These are phyloP conservation scores for Ramaria rubella DNA, from an alignment of 768 basidiomycete genomes.

Conservation along the genomic window DNA sequence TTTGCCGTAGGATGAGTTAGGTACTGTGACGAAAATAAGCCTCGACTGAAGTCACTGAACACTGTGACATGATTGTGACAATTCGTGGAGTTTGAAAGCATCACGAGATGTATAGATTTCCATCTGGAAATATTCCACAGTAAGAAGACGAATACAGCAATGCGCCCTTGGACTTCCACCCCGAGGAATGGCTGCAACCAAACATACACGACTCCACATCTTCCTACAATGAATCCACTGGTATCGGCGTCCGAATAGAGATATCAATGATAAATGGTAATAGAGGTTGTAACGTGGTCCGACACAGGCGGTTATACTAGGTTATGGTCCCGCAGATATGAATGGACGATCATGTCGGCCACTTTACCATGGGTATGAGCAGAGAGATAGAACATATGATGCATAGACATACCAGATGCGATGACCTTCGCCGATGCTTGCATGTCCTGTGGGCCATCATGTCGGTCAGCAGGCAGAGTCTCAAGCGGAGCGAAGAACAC, in stretches of 20 bases:
- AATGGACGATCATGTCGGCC: conserved; percentile 9
- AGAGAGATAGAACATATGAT: background rate
- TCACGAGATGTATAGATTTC: too few relatives aligned
- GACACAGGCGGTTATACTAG: background rate
- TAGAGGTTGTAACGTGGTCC: background rate
- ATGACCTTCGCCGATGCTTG: conserved; percentile 11
- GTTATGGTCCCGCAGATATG: conserved; percentile 6
- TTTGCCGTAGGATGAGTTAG: background rate
- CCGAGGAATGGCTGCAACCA: too few relatives aligned
- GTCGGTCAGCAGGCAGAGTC: background rate
- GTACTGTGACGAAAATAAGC: background rate
- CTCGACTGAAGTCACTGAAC: too few relatives aligned
- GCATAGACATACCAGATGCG: conserved; percentile 1
- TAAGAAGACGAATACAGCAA: too few relatives aligned
- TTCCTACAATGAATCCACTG: background rate
- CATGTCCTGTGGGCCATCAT: conserved; percentile 3
- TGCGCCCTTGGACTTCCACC: too few relatives aligned
- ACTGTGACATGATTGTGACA: background rate
- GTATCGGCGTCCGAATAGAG: background rate
- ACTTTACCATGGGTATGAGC: background rate
- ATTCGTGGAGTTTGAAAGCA: background rate
- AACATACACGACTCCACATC: too few relatives aligned
- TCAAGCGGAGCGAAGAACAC: conserved; percentile 18
- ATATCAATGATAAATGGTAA: background rate
- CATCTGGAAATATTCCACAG: too few relatives aligned